Conservation (phyloP, 352 stramenopile genomes). For the Globisporangium heterothallicum region DNA sequence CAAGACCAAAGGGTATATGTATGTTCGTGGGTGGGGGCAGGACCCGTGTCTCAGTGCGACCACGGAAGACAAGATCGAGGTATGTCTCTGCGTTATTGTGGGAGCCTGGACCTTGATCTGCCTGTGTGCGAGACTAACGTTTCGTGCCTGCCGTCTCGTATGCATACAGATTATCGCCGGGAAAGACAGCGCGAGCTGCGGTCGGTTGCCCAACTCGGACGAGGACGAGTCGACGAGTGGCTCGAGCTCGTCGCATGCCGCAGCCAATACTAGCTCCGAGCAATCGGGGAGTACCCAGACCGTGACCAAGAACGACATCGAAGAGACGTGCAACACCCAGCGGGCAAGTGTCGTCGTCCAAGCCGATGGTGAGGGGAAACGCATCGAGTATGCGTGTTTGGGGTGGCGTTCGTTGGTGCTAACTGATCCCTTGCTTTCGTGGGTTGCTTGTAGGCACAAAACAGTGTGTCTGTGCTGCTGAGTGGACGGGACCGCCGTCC, state of each 20-base stretch:
- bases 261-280: not conserved
- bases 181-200: constrained; percentile 11
- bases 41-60: constrained; percentile 24
- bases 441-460: constrained; percentile 15
- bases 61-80: constrained; percentile 10
- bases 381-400: too few relatives aligned
- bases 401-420: too few relatives aligned
- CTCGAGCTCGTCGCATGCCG: too few relatives aligned
- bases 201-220: constrained; percentile 4
- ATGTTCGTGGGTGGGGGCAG: constrained; percentile 30
- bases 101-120: too few relatives aligned
- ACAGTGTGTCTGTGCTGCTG: constrained; percentile 32
- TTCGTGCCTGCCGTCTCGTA: not conserved
- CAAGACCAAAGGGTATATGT: constrained; percentile 20
- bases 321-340: constrained; percentile 28
- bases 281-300: not conserved
- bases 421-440: not conserved
- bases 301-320: constrained; percentile 8
- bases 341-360: constrained; percentile 19
- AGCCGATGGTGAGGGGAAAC: constrained; percentile 14
- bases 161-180: constrained; percentile 4
- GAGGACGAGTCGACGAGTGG: not conserved
- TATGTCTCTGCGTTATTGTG: too few relatives aligned
- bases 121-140: too few relatives aligned
- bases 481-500: constrained; percentile 35